Percentiles rank a stretch among this genome's conserved stretches.
These are phyloP conservation scores for Picochlorum sp. DNA, from an alignment of 139 green algal genomes.

Conservation along the genomic window DNA sequence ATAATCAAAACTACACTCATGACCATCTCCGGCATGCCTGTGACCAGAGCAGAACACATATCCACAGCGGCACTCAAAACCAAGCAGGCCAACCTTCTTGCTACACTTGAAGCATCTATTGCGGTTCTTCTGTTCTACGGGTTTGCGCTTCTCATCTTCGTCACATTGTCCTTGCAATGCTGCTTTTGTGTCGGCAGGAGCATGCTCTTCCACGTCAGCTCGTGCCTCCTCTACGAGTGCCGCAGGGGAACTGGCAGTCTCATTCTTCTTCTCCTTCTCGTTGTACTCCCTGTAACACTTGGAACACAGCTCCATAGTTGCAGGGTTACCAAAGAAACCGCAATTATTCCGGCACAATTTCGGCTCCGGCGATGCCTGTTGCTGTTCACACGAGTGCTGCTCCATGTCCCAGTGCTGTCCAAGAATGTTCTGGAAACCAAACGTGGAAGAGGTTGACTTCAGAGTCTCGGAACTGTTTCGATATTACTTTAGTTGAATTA, in stretches of 20 bases:
- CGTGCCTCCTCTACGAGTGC: neutral
- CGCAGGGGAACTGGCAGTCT: neutral
- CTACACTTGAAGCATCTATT: slow-evolving; percentile 31
- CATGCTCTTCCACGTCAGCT: neutral
- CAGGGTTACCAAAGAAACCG: slow-evolving; percentile 26
- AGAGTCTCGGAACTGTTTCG: too few relatives aligned
- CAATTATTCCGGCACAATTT: slow-evolving; percentile 19
- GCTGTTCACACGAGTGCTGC: slow-evolving; percentile 8
- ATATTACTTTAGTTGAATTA: too few relatives aligned
- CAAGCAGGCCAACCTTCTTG: slow-evolving; percentile 37
- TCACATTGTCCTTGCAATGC: neutral
- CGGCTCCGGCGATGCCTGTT: slow-evolving; percentile 10
- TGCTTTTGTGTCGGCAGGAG: neutral
- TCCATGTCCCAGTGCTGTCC: neutral
- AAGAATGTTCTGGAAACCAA: neutral
- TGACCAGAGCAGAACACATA: slow-evolving; percentile 34
- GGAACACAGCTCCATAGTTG: slow-evolving; percentile 21
- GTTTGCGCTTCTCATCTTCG: neutral
- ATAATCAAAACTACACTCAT: slow-evolving; percentile 30
- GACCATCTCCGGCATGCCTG: slow-evolving; percentile 27
- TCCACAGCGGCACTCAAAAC: slow-evolving; percentile 38
- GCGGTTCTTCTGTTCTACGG: slow-evolving; percentile 18
- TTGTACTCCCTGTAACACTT: slow-evolving; percentile 20
- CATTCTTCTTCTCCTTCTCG: slow-evolving; percentile 13
- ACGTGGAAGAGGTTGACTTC: neutral